Evolutionary conservation across 2,329 filamentous ascomycete genomes (phyloP).

Genomic region (Graphiopsis chlorocephala): DNA sequence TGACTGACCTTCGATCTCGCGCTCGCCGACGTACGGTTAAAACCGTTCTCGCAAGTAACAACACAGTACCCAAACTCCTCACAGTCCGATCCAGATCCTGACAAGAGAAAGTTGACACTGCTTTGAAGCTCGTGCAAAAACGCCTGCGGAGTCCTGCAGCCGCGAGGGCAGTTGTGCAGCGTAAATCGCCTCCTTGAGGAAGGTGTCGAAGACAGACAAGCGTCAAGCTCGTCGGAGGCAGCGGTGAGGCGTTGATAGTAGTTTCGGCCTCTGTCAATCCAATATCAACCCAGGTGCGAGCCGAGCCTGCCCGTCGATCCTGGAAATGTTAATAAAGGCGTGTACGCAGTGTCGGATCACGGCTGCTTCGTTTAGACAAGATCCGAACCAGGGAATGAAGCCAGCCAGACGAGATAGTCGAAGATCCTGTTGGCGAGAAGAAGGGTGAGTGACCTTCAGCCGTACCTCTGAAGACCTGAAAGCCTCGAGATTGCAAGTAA

Average conservation of each 20-base stretch:
- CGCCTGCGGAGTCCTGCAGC: slow-evolving; percentile 14
- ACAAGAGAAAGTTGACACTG: not conserved
- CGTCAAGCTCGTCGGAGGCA: not conserved
- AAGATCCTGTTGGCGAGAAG: slow-evolving; percentile 9
- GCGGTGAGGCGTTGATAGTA: slow-evolving; percentile 5
- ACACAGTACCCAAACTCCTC: slow-evolving; percentile 3
- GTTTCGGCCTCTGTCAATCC: not conserved
- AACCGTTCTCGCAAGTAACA: not conserved
- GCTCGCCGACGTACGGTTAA: not conserved
- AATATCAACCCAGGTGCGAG: not conserved
- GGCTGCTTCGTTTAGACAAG: slow-evolving; percentile 20
- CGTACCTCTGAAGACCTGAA: slow-evolving; percentile 1
- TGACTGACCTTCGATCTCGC: slow-evolving; percentile 7
- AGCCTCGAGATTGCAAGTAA: slow-evolving; percentile 14
- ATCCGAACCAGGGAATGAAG: slow-evolving; percentile 16
- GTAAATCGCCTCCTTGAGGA: not conserved
- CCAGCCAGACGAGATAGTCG: not conserved
- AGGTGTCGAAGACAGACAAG: not conserved
- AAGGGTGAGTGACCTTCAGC: slow-evolving; percentile 16
- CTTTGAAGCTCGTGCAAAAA: not conserved
- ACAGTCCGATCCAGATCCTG: not conserved
- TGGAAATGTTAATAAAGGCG: slow-evolving; percentile 19
- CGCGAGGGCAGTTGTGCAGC: slow-evolving; percentile 2
- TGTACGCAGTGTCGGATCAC: slow-evolving; percentile 14
- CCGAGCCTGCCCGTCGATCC: slow-evolving; percentile 18